Base-by-base conservation (phyloP, 371 early-diverging fungal species). In the Mucor piriformis region DNA sequence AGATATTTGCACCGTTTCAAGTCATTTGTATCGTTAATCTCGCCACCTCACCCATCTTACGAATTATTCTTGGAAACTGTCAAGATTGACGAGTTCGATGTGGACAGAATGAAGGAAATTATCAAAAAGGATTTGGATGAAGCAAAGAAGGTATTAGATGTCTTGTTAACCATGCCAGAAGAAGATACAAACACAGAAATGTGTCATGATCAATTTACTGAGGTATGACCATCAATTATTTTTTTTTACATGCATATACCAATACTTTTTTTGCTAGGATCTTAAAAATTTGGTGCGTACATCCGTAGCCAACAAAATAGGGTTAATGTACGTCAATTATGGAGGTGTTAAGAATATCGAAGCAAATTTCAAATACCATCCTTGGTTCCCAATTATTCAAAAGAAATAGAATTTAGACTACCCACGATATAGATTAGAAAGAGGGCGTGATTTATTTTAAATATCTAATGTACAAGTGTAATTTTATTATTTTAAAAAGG, bases 1-100 rank as follows among this genome's bases (percentile, higher is more conserved):
- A 71, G 84, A 12, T 87, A 77, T 53, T 57, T 50, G 1, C 90
- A 88, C 37, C 80, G 90, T 11, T 85, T 88, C 58, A 83, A 86
- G 25, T 61, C 82, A 8, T 87, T 88, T 70, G 50, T 62, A 11
- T 7, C 43, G 1, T 29, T 90, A 27, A 56, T 73, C 0, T 82
- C 81, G 1, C 89, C 89, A 2, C 70, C 78, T 34, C 59, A 61
- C 8, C 72, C 74, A 47, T 52, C 67, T 1, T 85, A 72, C 53
- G 69, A 70, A 13, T 38, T 44, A 0, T 83, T 63, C 44, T 11
- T 62, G n/a, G 64, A 72, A 2, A 59, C 64, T 2, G 25, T 70
- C 2, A 50, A 70, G 3, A 67, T 70, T 2, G 69, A 71, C 5
- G 71, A 67, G 23, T 25, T 70, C 8, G 66, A 70, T 51, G 56